These are phyloP conservation scores for Phialemoniopsis sp. DNA, from an alignment of 2,329 filamentous ascomycete genomes.

Conservation along the genomic window DNA sequence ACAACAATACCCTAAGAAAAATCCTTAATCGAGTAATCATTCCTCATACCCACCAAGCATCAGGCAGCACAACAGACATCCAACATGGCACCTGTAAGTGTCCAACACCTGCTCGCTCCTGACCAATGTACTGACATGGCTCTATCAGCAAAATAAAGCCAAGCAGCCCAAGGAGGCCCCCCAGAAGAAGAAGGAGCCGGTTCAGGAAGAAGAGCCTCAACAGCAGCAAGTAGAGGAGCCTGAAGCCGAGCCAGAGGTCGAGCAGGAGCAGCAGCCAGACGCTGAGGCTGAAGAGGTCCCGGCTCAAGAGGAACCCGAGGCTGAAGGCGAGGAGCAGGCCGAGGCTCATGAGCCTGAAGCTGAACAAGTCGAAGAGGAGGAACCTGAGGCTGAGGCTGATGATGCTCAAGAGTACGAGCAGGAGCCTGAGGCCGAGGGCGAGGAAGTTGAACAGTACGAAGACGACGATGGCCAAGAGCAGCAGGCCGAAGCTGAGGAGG, in stretches of 20 bases:
- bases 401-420: neutral
- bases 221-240: constrained; percentile 9
- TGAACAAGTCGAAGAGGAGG: neutral
- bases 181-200: neutral
- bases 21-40: no score
- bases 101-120: no score
- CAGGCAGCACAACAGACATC: no score
- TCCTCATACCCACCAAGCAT: no score
- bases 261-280: constrained; percentile 11
- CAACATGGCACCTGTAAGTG: no score
- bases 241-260: neutral
- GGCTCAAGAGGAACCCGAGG: constrained; percentile 2
- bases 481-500: constrained; percentile 4
- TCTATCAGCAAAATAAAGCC: no score
- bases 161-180: neutral
- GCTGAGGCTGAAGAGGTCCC: constrained; percentile 6
- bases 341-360: neutral
- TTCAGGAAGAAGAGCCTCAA: constrained; percentile 7
- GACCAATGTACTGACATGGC: no score
- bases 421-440: neutral
- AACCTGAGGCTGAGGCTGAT: neutral
- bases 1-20: no score
- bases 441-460: constrained; percentile 1
- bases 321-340: constrained; percentile 9
- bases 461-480: constrained; percentile 1